Conservation (phyloP, 2,329 filamentous ascomycete genomes). For the Dactylonectria macrodidyma region DNA sequence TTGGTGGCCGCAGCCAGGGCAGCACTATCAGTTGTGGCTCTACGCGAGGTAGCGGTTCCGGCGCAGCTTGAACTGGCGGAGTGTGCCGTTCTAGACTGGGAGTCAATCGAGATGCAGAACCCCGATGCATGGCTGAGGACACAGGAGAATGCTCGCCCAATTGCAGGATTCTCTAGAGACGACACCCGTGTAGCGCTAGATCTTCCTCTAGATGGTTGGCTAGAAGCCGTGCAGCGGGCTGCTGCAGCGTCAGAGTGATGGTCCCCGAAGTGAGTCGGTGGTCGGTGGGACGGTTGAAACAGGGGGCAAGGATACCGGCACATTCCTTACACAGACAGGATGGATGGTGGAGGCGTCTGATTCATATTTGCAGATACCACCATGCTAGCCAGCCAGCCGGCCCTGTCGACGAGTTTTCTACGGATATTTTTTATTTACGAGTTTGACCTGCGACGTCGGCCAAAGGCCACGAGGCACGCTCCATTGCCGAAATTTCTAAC, state of each 20-base stretch:
- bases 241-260: constrained; percentile 31
- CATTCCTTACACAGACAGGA: constrained; percentile 13
- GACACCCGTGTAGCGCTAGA: constrained; percentile 35
- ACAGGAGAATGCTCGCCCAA: constrained; percentile 27
- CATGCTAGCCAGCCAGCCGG: background rate
- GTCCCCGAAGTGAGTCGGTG: constrained; percentile 31
- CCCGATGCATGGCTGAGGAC: constrained; percentile 29
- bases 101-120: constrained; percentile 36
- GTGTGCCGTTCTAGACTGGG: constrained; percentile 40
- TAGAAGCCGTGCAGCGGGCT: constrained; percentile 32
- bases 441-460: background rate
- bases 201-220: constrained; percentile 38
- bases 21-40: constrained; percentile 39
- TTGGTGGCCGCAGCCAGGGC: constrained; percentile 38
- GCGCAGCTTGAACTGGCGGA: constrained; percentile 36
- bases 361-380: constrained; percentile 12
- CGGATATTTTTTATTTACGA: background rate
- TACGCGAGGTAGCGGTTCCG: constrained; percentile 26
- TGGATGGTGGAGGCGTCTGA: constrained; percentile 14
- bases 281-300: constrained; percentile 29
- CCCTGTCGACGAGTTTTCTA: background rate
- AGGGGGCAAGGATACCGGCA: constrained; percentile 26
- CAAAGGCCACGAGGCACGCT: background rate
- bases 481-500: background rate
- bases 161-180: constrained; percentile 24